Conservation (phyloP, 805 yeast species). For the Zygotorulaspora florentina region DNA sequence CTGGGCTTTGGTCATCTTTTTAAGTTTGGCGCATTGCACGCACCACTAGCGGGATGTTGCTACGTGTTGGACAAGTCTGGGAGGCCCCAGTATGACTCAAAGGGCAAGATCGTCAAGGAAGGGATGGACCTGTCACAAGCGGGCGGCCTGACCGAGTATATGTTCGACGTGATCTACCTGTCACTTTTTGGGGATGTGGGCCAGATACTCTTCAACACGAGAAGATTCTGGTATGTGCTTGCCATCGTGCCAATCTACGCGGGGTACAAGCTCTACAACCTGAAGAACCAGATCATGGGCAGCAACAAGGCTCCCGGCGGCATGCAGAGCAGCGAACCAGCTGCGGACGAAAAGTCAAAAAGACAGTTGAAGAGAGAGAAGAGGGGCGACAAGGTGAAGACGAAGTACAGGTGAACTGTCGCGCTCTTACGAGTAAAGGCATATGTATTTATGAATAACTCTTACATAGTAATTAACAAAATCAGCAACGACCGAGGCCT, state of each 20-base stretch:
- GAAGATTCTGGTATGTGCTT: slow-evolving; percentile 46
- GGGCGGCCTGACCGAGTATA: slow-evolving; percentile 49
- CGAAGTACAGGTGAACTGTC: slow-evolving; percentile 33
- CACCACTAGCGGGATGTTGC: slow-evolving; percentile 38
- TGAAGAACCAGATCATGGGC: slow-evolving; percentile 23
- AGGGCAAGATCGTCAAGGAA: slow-evolving; percentile 38
- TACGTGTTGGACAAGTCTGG: slow-evolving; percentile 47
- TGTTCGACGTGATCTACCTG: slow-evolving; percentile 52
- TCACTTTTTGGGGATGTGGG: slow-evolving; percentile 48
- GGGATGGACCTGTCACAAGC: slow-evolving; percentile 47
- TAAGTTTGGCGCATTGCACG: slow-evolving; percentile 25
- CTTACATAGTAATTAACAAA: slow-evolving; percentile 4
- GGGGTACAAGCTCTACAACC: slow-evolving; percentile 40
- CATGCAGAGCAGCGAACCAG: slow-evolving; percentile 6
- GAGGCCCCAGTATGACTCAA: slow-evolving; percentile 42
- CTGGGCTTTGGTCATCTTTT: slow-evolving; percentile 11
- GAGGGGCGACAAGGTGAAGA: slow-evolving; percentile 37
- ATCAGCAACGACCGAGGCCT: background rate
- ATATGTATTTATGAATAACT: slow-evolving; percentile 8
- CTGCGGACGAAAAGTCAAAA: slow-evolving; percentile 32
- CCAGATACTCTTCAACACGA: slow-evolving; percentile 42
- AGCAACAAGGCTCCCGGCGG: slow-evolving; percentile 3
- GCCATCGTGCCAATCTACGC: slow-evolving; percentile 39
- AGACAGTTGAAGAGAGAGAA: slow-evolving; percentile 41
- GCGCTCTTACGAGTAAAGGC: slow-evolving; percentile 2